Conservation (phyloP, 164 flowering plant species). For the Protea cynaroides region DNA sequence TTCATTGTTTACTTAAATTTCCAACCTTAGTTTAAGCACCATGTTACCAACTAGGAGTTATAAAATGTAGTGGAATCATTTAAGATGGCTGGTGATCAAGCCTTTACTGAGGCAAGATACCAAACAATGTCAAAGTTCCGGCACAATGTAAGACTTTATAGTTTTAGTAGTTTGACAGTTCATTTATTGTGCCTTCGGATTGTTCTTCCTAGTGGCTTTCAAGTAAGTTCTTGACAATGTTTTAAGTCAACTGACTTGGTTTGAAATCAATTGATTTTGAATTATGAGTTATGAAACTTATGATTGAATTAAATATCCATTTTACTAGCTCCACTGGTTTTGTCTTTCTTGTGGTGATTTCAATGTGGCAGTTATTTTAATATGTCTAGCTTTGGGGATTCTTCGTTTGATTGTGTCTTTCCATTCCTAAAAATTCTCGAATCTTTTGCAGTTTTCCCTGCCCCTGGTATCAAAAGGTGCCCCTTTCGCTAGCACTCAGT, state of each 20-base stretch:
- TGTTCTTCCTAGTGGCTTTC: too few relatives aligned
- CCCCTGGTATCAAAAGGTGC: slow-evolving; percentile 94
- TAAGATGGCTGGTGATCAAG: neutral
- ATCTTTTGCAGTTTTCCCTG: slow-evolving; percentile 72
- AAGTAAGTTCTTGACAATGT: neutral
- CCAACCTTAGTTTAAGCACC: neutral
- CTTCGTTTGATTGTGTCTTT: neutral
- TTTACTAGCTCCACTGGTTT: neutral
- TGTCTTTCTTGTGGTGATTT: neutral
- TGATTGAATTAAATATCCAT: neutral
- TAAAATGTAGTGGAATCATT: neutral
- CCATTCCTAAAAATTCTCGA: slow-evolving; percentile 6
- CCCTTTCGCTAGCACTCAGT: slow-evolving; percentile 93
- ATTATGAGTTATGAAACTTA: neutral
- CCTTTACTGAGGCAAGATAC: neutral
- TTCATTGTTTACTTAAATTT: neutral
- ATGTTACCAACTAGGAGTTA: neutral
- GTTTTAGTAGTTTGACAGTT: too few relatives aligned
- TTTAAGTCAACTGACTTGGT: neutral
- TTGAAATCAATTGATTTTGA: neutral
- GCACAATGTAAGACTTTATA: too few relatives aligned
- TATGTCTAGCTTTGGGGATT: neutral
- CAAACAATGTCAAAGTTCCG: too few relatives aligned
- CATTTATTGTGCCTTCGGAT: too few relatives aligned
- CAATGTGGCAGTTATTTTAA: neutral